Base-by-base conservation (phyloP, 306 rosid species). In the Senna tora region DNA sequence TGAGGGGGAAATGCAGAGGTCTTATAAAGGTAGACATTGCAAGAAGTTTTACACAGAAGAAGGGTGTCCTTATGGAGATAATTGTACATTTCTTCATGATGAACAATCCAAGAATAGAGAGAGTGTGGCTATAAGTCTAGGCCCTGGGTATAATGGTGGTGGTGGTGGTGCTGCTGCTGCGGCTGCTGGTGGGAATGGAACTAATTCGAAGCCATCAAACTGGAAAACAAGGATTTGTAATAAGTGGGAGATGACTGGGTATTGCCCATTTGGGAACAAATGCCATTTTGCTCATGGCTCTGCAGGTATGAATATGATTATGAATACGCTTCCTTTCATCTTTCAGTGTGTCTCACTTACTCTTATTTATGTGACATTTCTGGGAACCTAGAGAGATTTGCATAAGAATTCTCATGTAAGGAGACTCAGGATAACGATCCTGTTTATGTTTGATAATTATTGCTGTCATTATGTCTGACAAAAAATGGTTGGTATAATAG, bases 151-250 rank as follows among this genome's bases (percentile, higher is more conserved):
- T 67, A 86, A 79, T 21, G 98, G 79, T 9, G 89, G 80, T 6
- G 69, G 80, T 1, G 58, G 74, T n/a, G n/a, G n/a, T n/a, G n/a
- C n/a, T n/a, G n/a, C n/a, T n/a, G n/a, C n/a, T n/a, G n/a, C n/a
- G n/a, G n/a, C n/a, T n/a, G n/a, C n/a, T n/a, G n/a, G n/a, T 0
- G 89, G 78, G 2, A 82, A 74, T 78, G 90, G 88, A 8, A 2
- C 81, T 11, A 92, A 78, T 84, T 69, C 62, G 4, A 93, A 93
- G 85, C 98, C 98, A n/a, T 90, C 98, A 0, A 93, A 93, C 77
- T 93, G 98, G 98, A 93, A 93, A 81, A 93, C 98, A 9, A 85
- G 98, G 86, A 89, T 93, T 71, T 93, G 98, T 73, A 93, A 93
- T 75, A 93, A 93, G 80, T 93, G 98, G 98, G 98, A 93, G 80